Percentiles rank a stretch among this genome's conserved stretches.
Conservation (phyloP, 306 rosid genomes). For the Fagus sylvatica region DNA sequence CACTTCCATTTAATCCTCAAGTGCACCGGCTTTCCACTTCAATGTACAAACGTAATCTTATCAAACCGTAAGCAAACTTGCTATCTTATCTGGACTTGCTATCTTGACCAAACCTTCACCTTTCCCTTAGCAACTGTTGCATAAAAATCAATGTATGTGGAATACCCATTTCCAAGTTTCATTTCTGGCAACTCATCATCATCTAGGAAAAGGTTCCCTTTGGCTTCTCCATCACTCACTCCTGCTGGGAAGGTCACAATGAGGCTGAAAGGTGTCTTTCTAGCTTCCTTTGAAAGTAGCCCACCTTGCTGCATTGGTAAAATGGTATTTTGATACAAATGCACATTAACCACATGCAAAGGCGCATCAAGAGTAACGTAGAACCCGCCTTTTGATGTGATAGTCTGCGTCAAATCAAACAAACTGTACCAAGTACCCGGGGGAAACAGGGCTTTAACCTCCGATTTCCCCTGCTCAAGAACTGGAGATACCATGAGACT, state of each 20-base stretch:
- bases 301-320: slow-evolving; percentile 96
- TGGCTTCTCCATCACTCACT: slow-evolving; percentile 59
- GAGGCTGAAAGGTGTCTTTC: slow-evolving; percentile 77
- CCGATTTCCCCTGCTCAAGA: slow-evolving; percentile 69
- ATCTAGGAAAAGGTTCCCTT: slow-evolving; percentile 79
- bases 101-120: slow-evolving; percentile 84
- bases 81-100: slow-evolving; percentile 88
- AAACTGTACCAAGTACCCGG: slow-evolving; percentile 94
- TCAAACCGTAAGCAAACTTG: slow-evolving; percentile 80
- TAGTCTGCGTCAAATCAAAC: slow-evolving; percentile 61
- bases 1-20: slow-evolving; percentile 65
- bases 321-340: slow-evolving; percentile 80
- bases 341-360: slow-evolving; percentile 80
- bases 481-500: slow-evolving; percentile 86
- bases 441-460: slow-evolving; percentile 79
- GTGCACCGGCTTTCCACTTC: too few species aligned
- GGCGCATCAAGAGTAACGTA: slow-evolving; percentile 82
- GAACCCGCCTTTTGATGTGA: slow-evolving; percentile 48
- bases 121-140: slow-evolving; percentile 59
- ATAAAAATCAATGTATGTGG: slow-evolving; percentile 62
- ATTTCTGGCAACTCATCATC: slow-evolving; percentile 81
- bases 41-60: too few species aligned
- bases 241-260: slow-evolving; percentile 72
- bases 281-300: slow-evolving; percentile 72
- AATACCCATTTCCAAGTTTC: slow-evolving; percentile 71